Evolutionary conservation across 2,329 filamentous ascomycete genomes (phyloP).

Genomic region (Leptosphaerulina australis): DNA sequence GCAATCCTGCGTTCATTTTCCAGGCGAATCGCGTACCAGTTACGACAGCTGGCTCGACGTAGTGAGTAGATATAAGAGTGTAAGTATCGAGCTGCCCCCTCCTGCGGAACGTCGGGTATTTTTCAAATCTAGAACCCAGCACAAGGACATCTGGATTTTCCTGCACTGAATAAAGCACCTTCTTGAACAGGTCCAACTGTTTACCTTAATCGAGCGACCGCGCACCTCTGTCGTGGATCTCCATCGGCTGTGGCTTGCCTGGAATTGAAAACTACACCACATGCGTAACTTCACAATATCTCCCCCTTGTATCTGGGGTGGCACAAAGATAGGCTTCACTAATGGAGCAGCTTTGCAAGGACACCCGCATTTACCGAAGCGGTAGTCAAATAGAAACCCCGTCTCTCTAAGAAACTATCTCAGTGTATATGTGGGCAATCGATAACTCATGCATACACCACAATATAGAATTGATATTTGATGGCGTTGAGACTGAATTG

Average conservation of each 20-base stretch:
- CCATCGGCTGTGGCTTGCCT: conserved; percentile 3
- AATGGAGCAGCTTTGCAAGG: background rate
- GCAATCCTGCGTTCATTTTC: background rate
- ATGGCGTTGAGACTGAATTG: background rate
- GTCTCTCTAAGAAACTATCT: background rate
- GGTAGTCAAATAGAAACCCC: background rate
- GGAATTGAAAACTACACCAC: background rate
- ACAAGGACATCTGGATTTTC: background rate
- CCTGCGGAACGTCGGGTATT: background rate
- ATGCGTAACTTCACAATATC: background rate
- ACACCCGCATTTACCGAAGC: background rate
- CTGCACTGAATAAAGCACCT: background rate
- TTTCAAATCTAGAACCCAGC: background rate
- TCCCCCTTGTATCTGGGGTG: background rate
- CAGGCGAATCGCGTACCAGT: background rate
- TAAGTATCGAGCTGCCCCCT: background rate
- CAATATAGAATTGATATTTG: background rate
- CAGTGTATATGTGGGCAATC: background rate
- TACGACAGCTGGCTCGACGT: background rate
- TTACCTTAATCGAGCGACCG: background rate
- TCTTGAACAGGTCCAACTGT: background rate
- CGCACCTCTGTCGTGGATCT: background rate
- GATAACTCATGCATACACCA: conserved; percentile 5
- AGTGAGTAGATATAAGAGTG: background rate
- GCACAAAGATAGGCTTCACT: background rate